Evolutionary conservation across 2,329 filamentous ascomycete species (phyloP).

Genomic region (Chaetomium sp.): DNA sequence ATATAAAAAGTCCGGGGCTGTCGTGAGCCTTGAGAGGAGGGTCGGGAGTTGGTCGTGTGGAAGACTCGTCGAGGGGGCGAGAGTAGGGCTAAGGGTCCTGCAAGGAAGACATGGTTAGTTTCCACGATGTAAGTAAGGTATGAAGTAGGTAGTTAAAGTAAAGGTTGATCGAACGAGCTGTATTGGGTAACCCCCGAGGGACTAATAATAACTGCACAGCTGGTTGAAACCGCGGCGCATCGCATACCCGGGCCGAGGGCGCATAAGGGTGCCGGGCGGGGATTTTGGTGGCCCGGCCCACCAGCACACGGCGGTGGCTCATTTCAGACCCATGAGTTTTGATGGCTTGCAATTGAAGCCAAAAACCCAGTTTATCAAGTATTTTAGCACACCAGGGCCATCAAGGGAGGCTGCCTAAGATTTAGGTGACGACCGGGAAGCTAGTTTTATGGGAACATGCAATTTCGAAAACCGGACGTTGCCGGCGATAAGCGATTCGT

Average conservation of each 20-base stretch:
- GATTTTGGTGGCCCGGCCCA: constrained; percentile 23
- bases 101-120: neutral
- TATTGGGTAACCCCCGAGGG: neutral
- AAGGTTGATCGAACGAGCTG: neutral
- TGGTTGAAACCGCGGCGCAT: constrained; percentile 1
- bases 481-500: constrained; percentile 8
- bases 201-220: neutral
- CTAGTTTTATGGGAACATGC: too few relatives aligned
- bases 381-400: too few relatives aligned
- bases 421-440: too few relatives aligned
- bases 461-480: neutral
- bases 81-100: neutral
- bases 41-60: constrained; percentile 1
- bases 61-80: neutral
- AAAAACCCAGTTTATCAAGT: neutral
- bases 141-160: neutral
- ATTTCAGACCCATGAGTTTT: constrained; percentile 27
- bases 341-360: constrained; percentile 9
- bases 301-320: constrained; percentile 27
- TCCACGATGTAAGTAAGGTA: neutral
- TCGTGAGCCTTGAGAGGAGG: neutral
- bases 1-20: constrained; percentile 17
- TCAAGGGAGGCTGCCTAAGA: too few relatives aligned
- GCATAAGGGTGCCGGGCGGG: too few relatives aligned
- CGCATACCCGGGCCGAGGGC: neutral